Percentiles rank a stretch among this genome's conserved stretches.
phyloP scores from a whole-genome alignment of 257 asterid species.

The Solanum corneliomulleri region DNA sequence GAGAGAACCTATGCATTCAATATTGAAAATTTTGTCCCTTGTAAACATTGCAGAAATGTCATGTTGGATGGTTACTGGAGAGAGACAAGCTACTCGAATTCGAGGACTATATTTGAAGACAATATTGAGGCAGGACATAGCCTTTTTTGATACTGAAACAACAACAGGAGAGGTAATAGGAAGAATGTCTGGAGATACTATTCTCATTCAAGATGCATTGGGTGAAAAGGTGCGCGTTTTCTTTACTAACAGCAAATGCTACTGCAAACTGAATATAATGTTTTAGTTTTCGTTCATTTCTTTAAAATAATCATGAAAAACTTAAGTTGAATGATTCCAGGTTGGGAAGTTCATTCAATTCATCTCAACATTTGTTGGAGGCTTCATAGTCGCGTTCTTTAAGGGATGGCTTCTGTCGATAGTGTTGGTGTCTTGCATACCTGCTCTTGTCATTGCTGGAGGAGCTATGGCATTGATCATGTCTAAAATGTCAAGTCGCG shows the following conservation, averaged over 20 bases:
- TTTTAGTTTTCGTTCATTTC: not conserved
- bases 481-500: slow-evolving; percentile 25
- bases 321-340: slow-evolving; percentile 12
- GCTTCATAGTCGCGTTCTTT: slow-evolving; percentile 40
- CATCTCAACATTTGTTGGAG: slow-evolving; percentile 44
- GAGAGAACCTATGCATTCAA: not conserved
- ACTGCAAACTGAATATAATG: not conserved
- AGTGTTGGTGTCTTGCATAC: slow-evolving; percentile 36
- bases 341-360: slow-evolving; percentile 53
- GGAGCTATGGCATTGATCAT: slow-evolving; percentile 30
- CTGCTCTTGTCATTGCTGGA: slow-evolving; percentile 23
- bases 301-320: not conserved
- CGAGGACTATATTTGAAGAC: slow-evolving; percentile 46
- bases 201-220: slow-evolving; percentile 81
- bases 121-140: slow-evolving; percentile 50
- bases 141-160: slow-evolving; percentile 56
- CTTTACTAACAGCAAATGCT: not conserved
- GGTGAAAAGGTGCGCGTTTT: slow-evolving; percentile 49
- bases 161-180: slow-evolving; percentile 56
- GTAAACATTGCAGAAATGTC: slow-evolving; percentile 31
- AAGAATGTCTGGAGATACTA: slow-evolving; percentile 54
- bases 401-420: slow-evolving; percentile 54
- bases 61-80: slow-evolving; percentile 68
- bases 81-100: slow-evolving; percentile 50
- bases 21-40: not conserved